Base-by-base conservation (phyloP, 805 yeast genomes). In the Kuraishia ogatae region DNA sequence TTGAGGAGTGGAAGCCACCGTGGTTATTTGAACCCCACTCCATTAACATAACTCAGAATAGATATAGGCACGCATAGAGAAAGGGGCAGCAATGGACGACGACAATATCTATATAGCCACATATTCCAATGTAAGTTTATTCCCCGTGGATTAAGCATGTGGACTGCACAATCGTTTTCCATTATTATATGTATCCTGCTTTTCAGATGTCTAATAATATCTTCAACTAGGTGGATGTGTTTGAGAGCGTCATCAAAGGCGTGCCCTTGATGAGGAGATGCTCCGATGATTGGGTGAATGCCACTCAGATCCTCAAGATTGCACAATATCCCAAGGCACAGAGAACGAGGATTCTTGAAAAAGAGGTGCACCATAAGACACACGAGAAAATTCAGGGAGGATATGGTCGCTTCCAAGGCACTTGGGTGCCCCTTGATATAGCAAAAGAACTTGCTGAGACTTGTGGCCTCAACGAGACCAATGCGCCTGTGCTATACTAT, bases 261-360 rank as follows among this genome's bases (percentile, higher is more conserved):
- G 85, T 86, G 39, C 88, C 90, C 24, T 78, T 88, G 54, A 94
- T 94, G 98, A 81, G 98, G 62, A 77, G 98, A 56, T 84, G 89
- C 58, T 77, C 80, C 52, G 99, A 94, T 67, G 88, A 92, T 62
- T 94, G 98, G 98, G 90, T 94, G 54, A 88, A 88, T 65, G 90
- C 91, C 22, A 88, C 96, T 0, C 96, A 88, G 66, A 84, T 87
- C 43, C 73, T 88, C 61, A 87, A 88, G 65, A 82, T 87, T 57
- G 91, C 92, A 43, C 82, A 85, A 57, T 85, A 84, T 62, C 87
- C 89, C 49, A 88, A 88, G 68, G 87, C 92, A 1, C 86, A 84
- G 63, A 71, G 96, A 67, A 87, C 94, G 1, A 81, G 87, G 63
- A 80, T 88, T 50, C 70, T 88, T 57, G 94, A 88, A 64, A 82